Base-by-base conservation (phyloP, 768 basidiomycete species). In the Lentinula aciculospora region DNA sequence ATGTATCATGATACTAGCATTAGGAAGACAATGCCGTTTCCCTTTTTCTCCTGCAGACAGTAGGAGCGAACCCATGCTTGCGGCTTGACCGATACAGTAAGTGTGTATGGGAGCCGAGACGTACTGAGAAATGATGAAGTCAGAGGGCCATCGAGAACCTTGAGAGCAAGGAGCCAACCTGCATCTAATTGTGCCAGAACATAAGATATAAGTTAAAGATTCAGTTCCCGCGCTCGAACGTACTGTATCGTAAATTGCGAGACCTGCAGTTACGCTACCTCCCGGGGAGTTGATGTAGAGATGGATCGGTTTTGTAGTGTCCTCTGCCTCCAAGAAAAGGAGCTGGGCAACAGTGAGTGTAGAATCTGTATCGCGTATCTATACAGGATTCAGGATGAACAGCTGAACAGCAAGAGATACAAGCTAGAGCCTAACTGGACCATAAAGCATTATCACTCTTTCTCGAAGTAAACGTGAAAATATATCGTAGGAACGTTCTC, bases 1-100 rank as follows among this genome's bases (percentile, higher is more conserved):
- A 70, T 98, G 96, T 56, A 98, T 98, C 96, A 98, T 98, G 66
- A 98, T 93, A 68, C 89, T 92, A 19, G 94, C 88, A 68, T 98
- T 91, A 12, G 94, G 93, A 58, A 98, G 80, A 64, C 89, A 89
- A 68, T 94, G 94, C 29, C 96, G 81, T 69, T 95, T 93, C 34
- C 95, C 95, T 63, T 80, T 85, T 74, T 89, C 93, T 34, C 94
- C 94, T 48, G 93, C 94, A 9, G 93, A 89, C 4, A 98, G 81
- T 17, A 98, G 81, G 49, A 98, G 79, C 48, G 92, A 95, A 7
- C 94, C 96, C 96, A 98, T 98, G 25, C 91, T 94, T 58, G 92
- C 92, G 27, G 96, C 96, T 70, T 95, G 86, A 23, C 96, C 95
- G 59, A 98, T 81, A 68, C 94, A 94, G 73, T 97, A 98, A 1